These are phyloP conservation scores for Urtica urens DNA, from an alignment of 306 rosid genomes.

Conservation along the genomic window DNA sequence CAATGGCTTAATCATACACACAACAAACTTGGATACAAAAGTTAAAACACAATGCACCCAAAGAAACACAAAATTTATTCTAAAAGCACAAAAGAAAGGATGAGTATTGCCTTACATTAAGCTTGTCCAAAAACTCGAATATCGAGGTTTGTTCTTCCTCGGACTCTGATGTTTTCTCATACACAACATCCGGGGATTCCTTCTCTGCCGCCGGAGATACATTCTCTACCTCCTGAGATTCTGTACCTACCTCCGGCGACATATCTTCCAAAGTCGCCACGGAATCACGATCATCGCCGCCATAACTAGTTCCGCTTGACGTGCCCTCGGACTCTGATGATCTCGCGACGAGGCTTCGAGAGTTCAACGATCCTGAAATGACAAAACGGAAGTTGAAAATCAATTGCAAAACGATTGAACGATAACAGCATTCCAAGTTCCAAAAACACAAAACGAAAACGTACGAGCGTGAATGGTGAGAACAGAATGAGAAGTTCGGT, in stretches of 20 bases:
- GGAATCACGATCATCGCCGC: constrained; percentile 14
- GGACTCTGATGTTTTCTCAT: constrained; percentile 2
- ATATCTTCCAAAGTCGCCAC: constrained; percentile 16
- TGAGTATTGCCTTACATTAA: constrained; percentile 13
- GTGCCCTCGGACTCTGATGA: constrained; percentile 24
- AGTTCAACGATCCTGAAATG: background rate
- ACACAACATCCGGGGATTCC: background rate
- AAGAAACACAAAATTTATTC: background rate
- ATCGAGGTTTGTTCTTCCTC: constrained; percentile 25
- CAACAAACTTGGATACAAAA: too few species aligned
- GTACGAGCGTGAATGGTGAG: constrained; percentile 19
- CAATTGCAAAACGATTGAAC: background rate
- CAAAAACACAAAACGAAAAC: constrained; percentile 14
- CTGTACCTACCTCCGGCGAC: constrained; percentile 1
- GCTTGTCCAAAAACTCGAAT: constrained; percentile 22
- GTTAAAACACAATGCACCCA: too few species aligned
- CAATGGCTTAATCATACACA: too few species aligned
- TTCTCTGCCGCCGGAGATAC: constrained; percentile 12
- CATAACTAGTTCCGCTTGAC: constrained; percentile 14
- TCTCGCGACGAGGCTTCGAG: background rate
- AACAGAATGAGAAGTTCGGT: constrained; percentile 1
- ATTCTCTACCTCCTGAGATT: constrained; percentile 1
- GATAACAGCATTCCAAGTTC: background rate
- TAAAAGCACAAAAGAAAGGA: background rate
- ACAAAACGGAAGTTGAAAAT: background rate